phyloP scores from a whole-genome alignment of 768 basidiomycete species.

The Leucosporidium yakuticum region DNA sequence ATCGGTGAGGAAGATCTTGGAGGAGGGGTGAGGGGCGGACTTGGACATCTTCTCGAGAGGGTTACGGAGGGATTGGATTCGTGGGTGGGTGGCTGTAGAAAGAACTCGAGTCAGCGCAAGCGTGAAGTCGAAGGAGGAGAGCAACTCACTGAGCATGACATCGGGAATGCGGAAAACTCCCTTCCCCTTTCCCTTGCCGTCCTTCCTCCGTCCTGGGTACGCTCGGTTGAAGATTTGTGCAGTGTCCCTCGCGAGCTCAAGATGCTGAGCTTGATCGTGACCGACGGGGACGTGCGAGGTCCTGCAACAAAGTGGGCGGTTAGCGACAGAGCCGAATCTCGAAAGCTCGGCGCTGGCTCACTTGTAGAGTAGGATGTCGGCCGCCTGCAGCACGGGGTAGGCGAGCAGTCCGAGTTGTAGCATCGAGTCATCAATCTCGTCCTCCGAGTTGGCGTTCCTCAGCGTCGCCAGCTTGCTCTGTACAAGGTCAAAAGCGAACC shows the following conservation, averaged over 20 bases:
- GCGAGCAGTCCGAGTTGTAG: conserved; percentile 81
- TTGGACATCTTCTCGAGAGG: conserved; percentile 92
- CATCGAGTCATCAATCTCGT: conserved; percentile 71
- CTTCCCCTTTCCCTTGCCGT: conserved; percentile 40
- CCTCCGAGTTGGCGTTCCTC: conserved; percentile 66
- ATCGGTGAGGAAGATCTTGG: conserved; percentile 84
- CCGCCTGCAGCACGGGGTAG: conserved; percentile 88
- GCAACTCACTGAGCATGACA: conserved; percentile 63
- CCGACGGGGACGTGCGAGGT: conserved; percentile 93
- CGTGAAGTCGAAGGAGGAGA: not conserved
- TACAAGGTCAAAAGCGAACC: conserved; percentile 3
- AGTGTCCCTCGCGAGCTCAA: conserved; percentile 78
- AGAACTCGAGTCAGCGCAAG: not conserved
- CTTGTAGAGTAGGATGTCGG: conserved; percentile 84
- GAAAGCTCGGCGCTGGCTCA: conserved; percentile 42
- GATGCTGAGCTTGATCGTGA: conserved; percentile 91
- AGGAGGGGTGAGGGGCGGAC: conserved; percentile 68
- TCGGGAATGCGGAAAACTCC: conserved; percentile 67
- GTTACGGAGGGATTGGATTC: conserved; percentile 79
- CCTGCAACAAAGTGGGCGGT: conserved; percentile 45
- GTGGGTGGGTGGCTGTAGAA: conserved; percentile 63
- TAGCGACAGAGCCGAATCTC: not conserved
- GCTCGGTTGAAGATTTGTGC: conserved; percentile 74
- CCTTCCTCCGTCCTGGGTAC: conserved; percentile 44
- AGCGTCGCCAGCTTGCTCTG: conserved; percentile 70